These are phyloP conservation scores for Polysphondylium violaceum DNA, from an alignment of 78 protist genomes.

Conservation along the genomic window DNA sequence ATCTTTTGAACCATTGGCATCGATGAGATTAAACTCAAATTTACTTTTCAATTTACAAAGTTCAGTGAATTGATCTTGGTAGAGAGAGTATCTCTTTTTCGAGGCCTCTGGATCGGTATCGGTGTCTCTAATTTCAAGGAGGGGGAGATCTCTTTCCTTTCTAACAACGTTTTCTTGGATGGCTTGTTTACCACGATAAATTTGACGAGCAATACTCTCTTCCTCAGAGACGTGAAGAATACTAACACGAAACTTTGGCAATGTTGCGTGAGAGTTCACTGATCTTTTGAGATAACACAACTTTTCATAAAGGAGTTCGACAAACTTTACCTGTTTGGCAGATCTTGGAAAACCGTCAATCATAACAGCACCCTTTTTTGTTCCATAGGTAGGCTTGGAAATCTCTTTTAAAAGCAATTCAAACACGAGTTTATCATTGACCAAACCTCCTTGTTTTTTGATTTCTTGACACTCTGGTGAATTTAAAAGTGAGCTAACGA, in stretches of 20 bases:
- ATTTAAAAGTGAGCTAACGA: constrained; percentile 36
- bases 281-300: background rate
- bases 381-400: constrained; percentile 23
- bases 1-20: constrained; percentile 49
- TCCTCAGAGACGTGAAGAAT: constrained; percentile 56
- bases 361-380: background rate
- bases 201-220: constrained; percentile 35
- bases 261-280: constrained; percentile 25
- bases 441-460: constrained; percentile 53
- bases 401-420: constrained; percentile 20
- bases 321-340: constrained; percentile 32
- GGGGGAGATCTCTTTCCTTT: constrained; percentile 3
- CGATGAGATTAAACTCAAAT: constrained; percentile 49
- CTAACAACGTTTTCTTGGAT: constrained; percentile 22
- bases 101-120: constrained; percentile 62
- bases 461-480: constrained; percentile 50
- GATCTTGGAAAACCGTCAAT: constrained; percentile 75
- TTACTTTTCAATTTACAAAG: background rate
- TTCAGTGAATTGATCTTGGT: constrained; percentile 17
- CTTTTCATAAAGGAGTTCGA: constrained; percentile 54
- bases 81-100: constrained; percentile 34
- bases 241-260: constrained; percentile 48
- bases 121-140: constrained; percentile 38
- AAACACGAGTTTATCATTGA: constrained; percentile 38
- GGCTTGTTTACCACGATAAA: constrained; percentile 32